These are phyloP conservation scores for Salix viminalis DNA, from an alignment of 345 rosid genomes.

Conservation along the genomic window DNA sequence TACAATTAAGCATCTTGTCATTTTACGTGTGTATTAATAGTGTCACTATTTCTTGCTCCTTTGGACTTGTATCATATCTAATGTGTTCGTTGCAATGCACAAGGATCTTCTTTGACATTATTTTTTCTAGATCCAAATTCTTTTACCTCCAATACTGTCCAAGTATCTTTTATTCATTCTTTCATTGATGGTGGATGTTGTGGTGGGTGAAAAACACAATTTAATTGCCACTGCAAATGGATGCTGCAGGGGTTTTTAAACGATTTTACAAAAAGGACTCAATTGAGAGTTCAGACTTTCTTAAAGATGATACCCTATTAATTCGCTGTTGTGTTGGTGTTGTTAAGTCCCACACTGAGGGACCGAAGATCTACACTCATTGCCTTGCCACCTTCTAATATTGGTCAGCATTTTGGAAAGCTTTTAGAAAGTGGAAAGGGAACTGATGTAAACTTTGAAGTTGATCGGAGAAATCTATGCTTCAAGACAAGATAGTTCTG, in stretches of 20 bases:
- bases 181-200: too few species aligned
- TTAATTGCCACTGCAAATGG: background rate
- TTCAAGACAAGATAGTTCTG: conserved; percentile 32
- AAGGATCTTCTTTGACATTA: background rate
- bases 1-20: background rate
- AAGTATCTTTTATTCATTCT: background rate
- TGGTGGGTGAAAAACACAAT: background rate
- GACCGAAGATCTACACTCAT: conserved; percentile 24
- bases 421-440: conserved; percentile 27
- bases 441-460: conserved; percentile 29
- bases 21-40: background rate
- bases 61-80: background rate
- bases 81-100: background rate
- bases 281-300: conserved; percentile 18
- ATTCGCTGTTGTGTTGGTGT: conserved; percentile 27
- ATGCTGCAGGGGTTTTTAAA: conserved; percentile 25
- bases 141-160: background rate
- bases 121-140: background rate
- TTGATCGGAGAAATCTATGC: conserved; percentile 26
- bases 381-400: conserved; percentile 27
- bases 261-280: conserved; percentile 20
- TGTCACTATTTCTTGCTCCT: background rate
- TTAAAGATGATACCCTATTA: conserved; percentile 14
- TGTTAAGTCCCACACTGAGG: conserved; percentile 29
- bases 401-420: conserved; percentile 30